Conservation (phyloP, 495 filamentous ascomycete genomes). For the Penicillium paxilli region DNA sequence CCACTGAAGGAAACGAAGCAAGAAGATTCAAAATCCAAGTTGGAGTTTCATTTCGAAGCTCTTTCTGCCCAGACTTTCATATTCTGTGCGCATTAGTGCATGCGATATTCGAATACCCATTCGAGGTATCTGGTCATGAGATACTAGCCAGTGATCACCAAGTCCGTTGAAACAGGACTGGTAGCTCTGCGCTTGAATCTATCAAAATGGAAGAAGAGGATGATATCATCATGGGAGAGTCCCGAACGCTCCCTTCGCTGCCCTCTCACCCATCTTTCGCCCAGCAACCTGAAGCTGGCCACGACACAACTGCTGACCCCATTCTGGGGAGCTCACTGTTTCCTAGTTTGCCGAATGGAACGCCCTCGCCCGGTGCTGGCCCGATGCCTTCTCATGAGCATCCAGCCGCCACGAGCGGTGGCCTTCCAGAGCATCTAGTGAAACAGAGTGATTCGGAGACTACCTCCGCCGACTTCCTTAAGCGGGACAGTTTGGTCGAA, state of each 20-base stretch:
- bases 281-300: conserved; percentile 9
- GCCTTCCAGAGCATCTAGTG: conserved; percentile 18
- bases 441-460: conserved; percentile 29
- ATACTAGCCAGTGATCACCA: conserved; percentile 9
- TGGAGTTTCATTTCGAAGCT: neutral
- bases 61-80: neutral
- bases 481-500: conserved; percentile 37
- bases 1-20: neutral
- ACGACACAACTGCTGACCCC: conserved; percentile 20
- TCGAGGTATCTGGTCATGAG: conserved; percentile 23
- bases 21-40: neutral
- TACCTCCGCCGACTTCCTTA: conserved; percentile 18
- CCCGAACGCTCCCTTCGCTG: conserved; percentile 18
- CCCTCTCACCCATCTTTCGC: conserved; percentile 17
- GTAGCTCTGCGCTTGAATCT: neutral
- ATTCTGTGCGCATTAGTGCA: conserved; percentile 1
- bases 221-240: conserved; percentile 43
- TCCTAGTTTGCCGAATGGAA: neutral
- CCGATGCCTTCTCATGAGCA: conserved; percentile 5
- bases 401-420: conserved; percentile 2
- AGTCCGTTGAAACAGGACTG: conserved; percentile 1
- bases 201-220: conserved; percentile 38
- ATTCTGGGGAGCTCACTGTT: conserved; percentile 33
- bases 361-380: conserved; percentile 17
- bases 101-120: neutral